Evolutionary conservation across 2,329 filamentous ascomycete genomes (phyloP).

Genomic region (Pseudonectria buxi): DNA sequence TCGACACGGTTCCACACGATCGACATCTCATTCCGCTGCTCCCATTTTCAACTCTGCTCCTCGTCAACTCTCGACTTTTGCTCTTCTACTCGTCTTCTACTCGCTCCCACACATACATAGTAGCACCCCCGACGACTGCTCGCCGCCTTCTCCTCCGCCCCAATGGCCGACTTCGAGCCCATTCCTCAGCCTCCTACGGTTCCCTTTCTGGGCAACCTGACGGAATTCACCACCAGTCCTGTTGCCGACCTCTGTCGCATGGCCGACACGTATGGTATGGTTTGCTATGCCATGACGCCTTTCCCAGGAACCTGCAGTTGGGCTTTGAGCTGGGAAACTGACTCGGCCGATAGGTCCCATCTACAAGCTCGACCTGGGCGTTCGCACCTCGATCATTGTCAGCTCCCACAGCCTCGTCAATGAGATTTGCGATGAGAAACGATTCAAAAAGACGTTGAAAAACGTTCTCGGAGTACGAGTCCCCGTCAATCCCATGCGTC

Average conservation of each 20-base stretch:
- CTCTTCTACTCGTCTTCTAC: no score
- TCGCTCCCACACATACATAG: no score
- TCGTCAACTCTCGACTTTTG: no score
- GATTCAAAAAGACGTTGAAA: constrained; percentile 54
- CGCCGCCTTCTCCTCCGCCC: no score
- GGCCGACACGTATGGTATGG: constrained; percentile 57
- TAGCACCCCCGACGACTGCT: no score
- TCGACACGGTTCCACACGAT: no score
- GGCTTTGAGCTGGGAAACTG: no score
- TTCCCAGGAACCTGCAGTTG: no score
- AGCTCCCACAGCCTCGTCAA: constrained; percentile 50
- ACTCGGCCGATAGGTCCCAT: constrained; percentile 43
- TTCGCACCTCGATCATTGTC: constrained; percentile 42
- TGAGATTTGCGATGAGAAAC: constrained; percentile 58
- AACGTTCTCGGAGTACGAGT: constrained; percentile 36
- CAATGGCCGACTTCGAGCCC: constrained; percentile 31
- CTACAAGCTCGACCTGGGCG: constrained; percentile 47
- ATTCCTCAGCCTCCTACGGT: constrained; percentile 60
- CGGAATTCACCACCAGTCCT: constrained; percentile 55
- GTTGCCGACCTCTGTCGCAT: constrained; percentile 48
- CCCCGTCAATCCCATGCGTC: no score
- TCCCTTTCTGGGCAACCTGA: constrained; percentile 59
- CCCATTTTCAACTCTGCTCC: no score
- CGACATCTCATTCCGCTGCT: no score
- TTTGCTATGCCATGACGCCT: no score